A percentile compares a stretch with the other conserved stretches of the same genome.
Evolutionary conservation across 2,329 filamentous ascomycete genomes (phyloP).

Genomic region (Monilinia fructigena): DNA sequence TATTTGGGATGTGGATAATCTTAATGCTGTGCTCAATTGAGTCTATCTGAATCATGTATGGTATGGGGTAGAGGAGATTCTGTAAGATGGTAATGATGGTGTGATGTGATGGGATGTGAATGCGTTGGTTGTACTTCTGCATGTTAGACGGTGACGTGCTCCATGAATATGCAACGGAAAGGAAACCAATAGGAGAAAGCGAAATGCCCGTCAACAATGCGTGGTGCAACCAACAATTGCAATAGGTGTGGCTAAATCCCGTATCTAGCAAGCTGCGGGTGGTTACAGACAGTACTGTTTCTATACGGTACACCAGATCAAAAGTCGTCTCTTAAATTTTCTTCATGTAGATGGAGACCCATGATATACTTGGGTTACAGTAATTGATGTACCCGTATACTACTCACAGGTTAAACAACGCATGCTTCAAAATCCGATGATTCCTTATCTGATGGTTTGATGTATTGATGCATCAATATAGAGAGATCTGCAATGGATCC

Average conservation of each 20-base stretch:
- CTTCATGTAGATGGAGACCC: no score
- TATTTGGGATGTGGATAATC: neutral
- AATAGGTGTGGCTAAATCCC: neutral
- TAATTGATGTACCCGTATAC: no score
- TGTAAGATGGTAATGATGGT: no score
- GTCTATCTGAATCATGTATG: neutral
- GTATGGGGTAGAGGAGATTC: neutral
- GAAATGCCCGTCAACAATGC: neutral
- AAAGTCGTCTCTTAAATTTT: no score
- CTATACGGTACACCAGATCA: no score
- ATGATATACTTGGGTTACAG: no score
- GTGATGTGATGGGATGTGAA: neutral
- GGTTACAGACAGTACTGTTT: no score
- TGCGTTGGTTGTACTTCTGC: neutral
- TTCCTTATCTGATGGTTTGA: neutral
- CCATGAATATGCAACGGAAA: neutral
- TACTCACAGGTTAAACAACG: constrained; percentile 1
- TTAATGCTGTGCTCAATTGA: neutral
- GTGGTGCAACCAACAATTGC: no score
- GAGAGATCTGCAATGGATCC: neutral
- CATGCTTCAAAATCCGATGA: neutral
- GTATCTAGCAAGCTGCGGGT: neutral
- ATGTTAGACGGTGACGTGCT: constrained; percentile 1
- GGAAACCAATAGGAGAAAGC: constrained; percentile 5
- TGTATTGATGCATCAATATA: neutral